Evolutionary conservation across 176 grass and related monocot species (phyloP).

Genomic region (Carex parvula): DNA sequence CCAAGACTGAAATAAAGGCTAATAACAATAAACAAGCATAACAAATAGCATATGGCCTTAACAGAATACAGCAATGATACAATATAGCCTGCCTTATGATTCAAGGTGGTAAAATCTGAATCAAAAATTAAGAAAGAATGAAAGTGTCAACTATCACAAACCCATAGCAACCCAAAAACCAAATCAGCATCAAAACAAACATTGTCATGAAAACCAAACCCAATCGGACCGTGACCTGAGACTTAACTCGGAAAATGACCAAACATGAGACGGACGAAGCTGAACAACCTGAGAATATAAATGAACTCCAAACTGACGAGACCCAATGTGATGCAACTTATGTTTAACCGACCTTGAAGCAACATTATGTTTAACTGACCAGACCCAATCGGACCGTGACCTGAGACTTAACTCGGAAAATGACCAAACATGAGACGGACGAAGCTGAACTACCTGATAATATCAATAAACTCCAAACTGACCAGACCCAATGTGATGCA

Average conservation of each 20-base stretch:
- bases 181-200: neutral
- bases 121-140: neutral
- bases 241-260: neutral
- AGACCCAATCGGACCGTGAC: neutral
- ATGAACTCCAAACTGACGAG: neutral
- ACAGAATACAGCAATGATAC: neutral
- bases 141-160: neutral
- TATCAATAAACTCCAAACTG: neutral
- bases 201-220: neutral
- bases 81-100: neutral
- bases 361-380: neutral
- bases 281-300: neutral
- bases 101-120: neutral
- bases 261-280: neutral
- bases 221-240: neutral
- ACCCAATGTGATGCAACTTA: neutral
- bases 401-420: neutral
- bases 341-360: neutral
- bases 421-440: neutral
- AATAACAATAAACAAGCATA: neutral
- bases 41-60: neutral
- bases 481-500: neutral
- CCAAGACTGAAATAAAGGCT: neutral
- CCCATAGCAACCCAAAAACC: neutral
- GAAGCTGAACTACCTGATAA: neutral